Conservation (phyloP, 2,329 filamentous ascomycete genomes). For the Sporothrix luriei region DNA sequence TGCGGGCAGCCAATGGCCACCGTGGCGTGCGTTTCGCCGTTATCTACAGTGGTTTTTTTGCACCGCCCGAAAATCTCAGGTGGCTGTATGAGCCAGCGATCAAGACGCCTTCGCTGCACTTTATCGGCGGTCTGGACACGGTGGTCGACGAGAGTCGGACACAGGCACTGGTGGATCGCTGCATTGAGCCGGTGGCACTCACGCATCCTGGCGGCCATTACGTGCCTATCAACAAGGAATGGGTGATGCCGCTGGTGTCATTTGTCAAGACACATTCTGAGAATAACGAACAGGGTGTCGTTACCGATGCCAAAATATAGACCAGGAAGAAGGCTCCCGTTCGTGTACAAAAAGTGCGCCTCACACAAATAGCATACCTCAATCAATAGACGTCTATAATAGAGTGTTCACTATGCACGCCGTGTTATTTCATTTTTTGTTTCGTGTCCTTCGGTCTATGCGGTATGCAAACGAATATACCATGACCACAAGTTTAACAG, state of each 20-base stretch:
- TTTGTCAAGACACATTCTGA: slow-evolving; percentile 41
- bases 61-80: slow-evolving; percentile 61
- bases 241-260: slow-evolving; percentile 67
- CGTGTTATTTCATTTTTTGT: background rate
- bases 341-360: too few relatives aligned
- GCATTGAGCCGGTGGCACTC: slow-evolving; percentile 56
- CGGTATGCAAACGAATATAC: background rate
- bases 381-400: background rate
- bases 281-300: background rate
- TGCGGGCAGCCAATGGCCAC: slow-evolving; percentile 55
- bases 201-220: slow-evolving; percentile 90
- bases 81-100: slow-evolving; percentile 77
- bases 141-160: slow-evolving; percentile 81
- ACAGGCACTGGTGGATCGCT: slow-evolving; percentile 66
- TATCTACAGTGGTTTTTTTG: slow-evolving; percentile 75
- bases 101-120: slow-evolving; percentile 75
- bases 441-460: background rate
- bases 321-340: background rate
- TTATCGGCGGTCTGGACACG: slow-evolving; percentile 80
- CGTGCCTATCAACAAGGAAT: slow-evolving; percentile 80
- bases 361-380: background rate
- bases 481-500: background rate
- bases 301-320: slow-evolving; percentile 23
- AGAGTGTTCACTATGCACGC: background rate
- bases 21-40: slow-evolving; percentile 67